phyloP scores from a whole-genome alignment of 495 filamentous ascomycete species.

The Trichoderma orchidacearum region DNA sequence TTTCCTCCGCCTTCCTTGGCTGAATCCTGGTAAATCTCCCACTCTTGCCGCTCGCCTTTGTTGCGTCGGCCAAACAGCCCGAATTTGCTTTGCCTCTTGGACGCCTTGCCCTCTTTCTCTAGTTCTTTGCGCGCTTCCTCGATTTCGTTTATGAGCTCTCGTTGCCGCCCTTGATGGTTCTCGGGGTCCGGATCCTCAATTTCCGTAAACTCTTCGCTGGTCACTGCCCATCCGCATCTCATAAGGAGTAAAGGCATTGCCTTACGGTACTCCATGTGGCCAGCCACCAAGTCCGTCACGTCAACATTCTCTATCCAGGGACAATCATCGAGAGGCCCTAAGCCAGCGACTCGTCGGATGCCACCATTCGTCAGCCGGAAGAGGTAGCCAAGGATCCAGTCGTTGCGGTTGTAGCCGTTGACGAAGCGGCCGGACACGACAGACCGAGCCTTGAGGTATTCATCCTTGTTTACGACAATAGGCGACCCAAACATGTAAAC shows the following conservation, averaged over 20 bases:
- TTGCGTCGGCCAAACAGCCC: conserved; percentile 70
- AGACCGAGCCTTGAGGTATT: conserved; percentile 66
- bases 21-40: conserved; percentile 79
- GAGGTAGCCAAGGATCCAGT: conserved; percentile 97
- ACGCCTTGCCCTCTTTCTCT: conserved; percentile 42
- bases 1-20: conserved; percentile 13
- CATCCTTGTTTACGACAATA: conserved; percentile 81
- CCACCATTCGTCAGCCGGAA: conserved; percentile 92
- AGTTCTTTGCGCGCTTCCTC: conserved; percentile 84
- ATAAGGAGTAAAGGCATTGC: conserved; percentile 81
- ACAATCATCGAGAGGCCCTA: conserved; percentile 64
- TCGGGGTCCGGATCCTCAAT: conserved; percentile 98
- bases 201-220: conserved; percentile 88
- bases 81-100: conserved; percentile 34
- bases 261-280: conserved; percentile 92
- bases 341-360: conserved; percentile 81
- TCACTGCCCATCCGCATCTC: conserved; percentile 71
- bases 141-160: conserved; percentile 90
- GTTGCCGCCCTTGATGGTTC: conserved; percentile 73
- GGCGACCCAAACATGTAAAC: conserved; percentile 91
- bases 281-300: conserved; percentile 71
- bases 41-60: conserved; percentile 68
- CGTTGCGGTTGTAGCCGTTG: conserved; percentile 86
- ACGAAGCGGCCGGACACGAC: conserved; percentile 85
- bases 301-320: conserved; percentile 82